Evolutionary conservation across 1,139 yeast species (phyloP), one percentile per base, ranked within the genome.

Genomic region (Williopsis jadinii): DNA sequence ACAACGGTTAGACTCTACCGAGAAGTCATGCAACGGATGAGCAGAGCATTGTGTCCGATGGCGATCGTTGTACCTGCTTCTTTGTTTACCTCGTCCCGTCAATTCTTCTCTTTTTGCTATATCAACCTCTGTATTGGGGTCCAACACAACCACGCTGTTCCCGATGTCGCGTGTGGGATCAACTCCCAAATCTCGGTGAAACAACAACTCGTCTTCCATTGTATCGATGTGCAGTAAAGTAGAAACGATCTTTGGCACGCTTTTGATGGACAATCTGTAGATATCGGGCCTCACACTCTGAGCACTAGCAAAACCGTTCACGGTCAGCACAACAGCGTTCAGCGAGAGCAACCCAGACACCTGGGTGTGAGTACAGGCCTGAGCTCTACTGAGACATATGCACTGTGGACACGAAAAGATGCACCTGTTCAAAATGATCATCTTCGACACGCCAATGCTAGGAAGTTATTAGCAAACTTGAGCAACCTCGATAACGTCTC

Each of bases 401-500:
- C 38, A 36, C 24, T 36, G 34, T 3, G 19, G 19, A 26, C 33
- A 36, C 9, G 38, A 28, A 13, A 30, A 30, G 8, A 36, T 11
- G 11, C 29, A 24, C 19, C 30, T 36, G 24, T 36, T 30, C 9
- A 36, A 30, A 33, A 36, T 36, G 38, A 36, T 36, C 38, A 36
- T 36, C 6, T 4, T 6, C 24, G 6, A 19, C 6, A 19, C 24
- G 24, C 24, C 24, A 19, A 6, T 4, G 4, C 6, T 19, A 19
- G 24, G 24, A 19, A 19, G 24, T 5, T 4, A 19, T 19, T 19
- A 19, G 24, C 24, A 19, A 19, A 19, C 24, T 19, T 19, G 24
- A 19, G 24, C 24, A 19, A 19, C 24, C 24, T 19, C 24, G 24
- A 19, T 19, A 19, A 19, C 24, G 24, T 19, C 24, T 19, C 6